These are phyloP conservation scores for Rhizophagus prolifer DNA, from an alignment of 192 early-diverging fungal genomes.

Conservation along the genomic window DNA sequence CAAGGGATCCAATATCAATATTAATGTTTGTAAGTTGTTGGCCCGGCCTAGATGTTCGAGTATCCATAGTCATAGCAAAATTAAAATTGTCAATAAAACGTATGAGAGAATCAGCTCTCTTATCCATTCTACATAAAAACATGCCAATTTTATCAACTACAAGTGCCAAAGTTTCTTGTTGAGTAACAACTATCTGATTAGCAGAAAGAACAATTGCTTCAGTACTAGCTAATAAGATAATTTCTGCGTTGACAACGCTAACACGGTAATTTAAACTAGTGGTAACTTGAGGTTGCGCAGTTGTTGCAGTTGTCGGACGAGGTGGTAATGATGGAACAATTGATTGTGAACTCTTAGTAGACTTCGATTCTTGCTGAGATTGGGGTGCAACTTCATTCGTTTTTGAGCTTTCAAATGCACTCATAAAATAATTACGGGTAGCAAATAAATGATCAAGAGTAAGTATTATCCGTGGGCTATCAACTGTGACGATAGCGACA, in stretches of 20 bases:
- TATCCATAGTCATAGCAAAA: constrained; percentile 77
- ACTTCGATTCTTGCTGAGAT: not conserved
- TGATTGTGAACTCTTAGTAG: not conserved
- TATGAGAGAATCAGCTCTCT: constrained; percentile 71
- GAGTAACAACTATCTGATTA: constrained; percentile 75
- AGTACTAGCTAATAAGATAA: constrained; percentile 79
- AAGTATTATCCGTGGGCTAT: constrained; percentile 80
- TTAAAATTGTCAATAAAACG: constrained; percentile 92
- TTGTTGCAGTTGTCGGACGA: not conserved
- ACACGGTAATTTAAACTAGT: constrained; percentile 70
- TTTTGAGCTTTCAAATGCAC: constrained; percentile 42
- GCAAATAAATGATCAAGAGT: constrained; percentile 86
- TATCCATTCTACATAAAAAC: constrained; percentile 89
- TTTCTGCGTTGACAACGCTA: constrained; percentile 79
- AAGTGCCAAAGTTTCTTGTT: constrained; percentile 74
- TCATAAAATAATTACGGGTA: constrained; percentile 74
- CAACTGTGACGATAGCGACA: constrained; percentile 71
- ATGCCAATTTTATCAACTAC: constrained; percentile 83
- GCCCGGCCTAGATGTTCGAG: constrained; percentile 58
- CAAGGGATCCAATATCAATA: constrained; percentile 74
- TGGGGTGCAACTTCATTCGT: not conserved
- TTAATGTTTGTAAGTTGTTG: constrained; percentile 64
- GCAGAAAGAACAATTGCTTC: constrained; percentile 90
- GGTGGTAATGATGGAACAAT: not conserved
- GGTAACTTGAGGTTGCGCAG: not conserved